Evolutionary conservation across 352 stramenopile species (phyloP).

Genomic region (Phytophthora chlamydospora): DNA sequence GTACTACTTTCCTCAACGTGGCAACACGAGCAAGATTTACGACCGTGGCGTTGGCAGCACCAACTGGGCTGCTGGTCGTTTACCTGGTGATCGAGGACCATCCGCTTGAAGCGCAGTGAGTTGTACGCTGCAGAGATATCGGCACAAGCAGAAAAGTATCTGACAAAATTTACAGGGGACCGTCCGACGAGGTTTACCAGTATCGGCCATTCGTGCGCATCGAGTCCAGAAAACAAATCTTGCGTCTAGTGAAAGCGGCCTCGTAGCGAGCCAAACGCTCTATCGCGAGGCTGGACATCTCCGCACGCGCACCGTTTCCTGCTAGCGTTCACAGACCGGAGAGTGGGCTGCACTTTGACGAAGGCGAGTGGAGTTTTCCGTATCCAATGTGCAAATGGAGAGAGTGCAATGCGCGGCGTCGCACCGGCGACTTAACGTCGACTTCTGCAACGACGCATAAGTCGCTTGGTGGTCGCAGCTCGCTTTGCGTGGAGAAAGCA

Average conservation of each 20-base stretch:
- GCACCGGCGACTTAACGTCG: conserved; percentile 15
- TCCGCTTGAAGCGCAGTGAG: conserved; percentile 5
- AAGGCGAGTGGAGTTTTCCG: conserved; percentile 11
- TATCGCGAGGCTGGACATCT: conserved; percentile 14
- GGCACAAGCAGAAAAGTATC: too few relatives aligned
- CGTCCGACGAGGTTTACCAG: too few relatives aligned
- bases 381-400: conserved; percentile 19
- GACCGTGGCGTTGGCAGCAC: neutral
- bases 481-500: neutral
- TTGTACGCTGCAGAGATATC: conserved; percentile 1
- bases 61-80: neutral
- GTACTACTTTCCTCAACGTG: too few relatives aligned
- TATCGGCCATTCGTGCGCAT: conserved; percentile 1
- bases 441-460: conserved; percentile 15
- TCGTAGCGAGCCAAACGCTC: conserved; percentile 7
- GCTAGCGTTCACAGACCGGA: conserved; percentile 6
- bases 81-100: neutral
- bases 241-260: conserved; percentile 3
- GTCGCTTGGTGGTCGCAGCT: conserved; percentile 18
- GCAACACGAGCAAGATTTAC: too few relatives aligned
- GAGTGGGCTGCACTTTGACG: conserved; percentile 12
- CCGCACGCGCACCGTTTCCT: conserved; percentile 11
- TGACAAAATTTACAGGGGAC: too few relatives aligned
- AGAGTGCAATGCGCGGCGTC: conserved; percentile 1
- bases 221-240: conserved; percentile 20